Evolutionary conservation across 2,329 filamentous ascomycete species (phyloP), one percentile per base, ranked within the genome.

Genomic region (Aureobasidium leucospermi): DNA sequence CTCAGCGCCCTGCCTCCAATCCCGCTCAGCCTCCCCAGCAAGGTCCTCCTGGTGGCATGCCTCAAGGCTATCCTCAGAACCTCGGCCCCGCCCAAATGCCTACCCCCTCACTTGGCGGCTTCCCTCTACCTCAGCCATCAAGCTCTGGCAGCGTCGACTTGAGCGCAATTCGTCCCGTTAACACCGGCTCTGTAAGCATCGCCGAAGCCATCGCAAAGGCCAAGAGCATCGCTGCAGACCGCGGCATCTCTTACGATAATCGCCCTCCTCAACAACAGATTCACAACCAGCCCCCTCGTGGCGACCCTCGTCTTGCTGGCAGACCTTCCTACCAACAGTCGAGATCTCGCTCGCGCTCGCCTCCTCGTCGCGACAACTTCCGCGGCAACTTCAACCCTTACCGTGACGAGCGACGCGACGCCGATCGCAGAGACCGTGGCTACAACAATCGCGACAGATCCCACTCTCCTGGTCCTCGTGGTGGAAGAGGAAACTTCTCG

Each of bases 191-290:
- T 19, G 86, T 95, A 66, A 93, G 86, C 73, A 86, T 96, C 64
- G 83, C 87, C 61, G 90, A 95, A 71, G 88, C 90, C 51, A 86
- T 96, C 67, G 89, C 90, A 41, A 90, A 91, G 71, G 90, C 90
- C 48, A 88, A 89, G 71, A 88, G 86, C 43, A 89, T 89, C 72
- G 89, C 90, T 42, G 85, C 88, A 32, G 87, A 93, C 71, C 89
- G 90, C 69, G 89, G 89, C 62, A 78, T 90, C 52, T 66, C 72
- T 23, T 78, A 59, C 42, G 57, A 67, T 67, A 65, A 68, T 67
- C 69, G 69, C 19, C 39, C 36, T 45, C 31, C 38, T 39, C 65
- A 56, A 52, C 36, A n/a, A 32, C 48, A 51, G 4, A 38, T 28
- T 32, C 23, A 38, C 29, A 56, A 67, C 72, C 71, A 67, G 56